Evolutionary conservation across 495 filamentous ascomycete genomes (phyloP), one percentile per base, ranked within the genome.

Genomic region (Acidomyces sp.): DNA sequence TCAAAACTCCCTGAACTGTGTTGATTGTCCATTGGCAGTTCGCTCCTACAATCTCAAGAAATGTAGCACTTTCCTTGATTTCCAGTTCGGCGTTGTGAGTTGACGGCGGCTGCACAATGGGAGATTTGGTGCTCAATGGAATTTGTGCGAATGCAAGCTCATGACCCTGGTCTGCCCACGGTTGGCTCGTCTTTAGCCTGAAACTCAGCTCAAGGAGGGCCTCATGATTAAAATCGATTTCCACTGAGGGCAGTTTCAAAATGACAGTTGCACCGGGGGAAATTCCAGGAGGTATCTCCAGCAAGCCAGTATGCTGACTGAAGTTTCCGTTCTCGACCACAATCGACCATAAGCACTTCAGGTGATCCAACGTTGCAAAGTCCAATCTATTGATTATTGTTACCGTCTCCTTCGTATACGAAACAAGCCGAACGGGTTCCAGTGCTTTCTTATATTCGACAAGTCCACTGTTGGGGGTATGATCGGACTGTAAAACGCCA

Each of bases 371-470:
- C 10, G 43, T 39, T 9, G 36, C 19, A 25, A 37, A 43, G 24
- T 43, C 39, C 13, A 22, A 22, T 15, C 39, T 3, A 16, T 43
- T 48, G 22, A 29, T 42, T 16, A 43, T 34, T 9, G 21, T 47
- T 7, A 37, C 37, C n/a, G 11, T 28, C 2, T 25, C n/a, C 2
- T 9, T 13, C n/a, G 9, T 23, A 1, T 23, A 19, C 6, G 20
- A 26, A 7, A 35, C 10, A 11, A 65, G 27, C 31, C 57, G 50
- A n/a, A 77, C 59, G 0, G 77, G 77, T 34, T 74, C 62, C 32
- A 76, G 62, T 7, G 65, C 71, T 52, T 77, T 80, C 43, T 74
- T 73, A 16, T 71, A 66, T 55, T 82, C 77, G 7, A 63, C 43
- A 16, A 80, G 36, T 0, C 73, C 77, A 0, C 73, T 77, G 0